Evolutionary conservation across 352 stramenopile genomes (phyloP).

Genomic region (Pythium aquatile): DNA sequence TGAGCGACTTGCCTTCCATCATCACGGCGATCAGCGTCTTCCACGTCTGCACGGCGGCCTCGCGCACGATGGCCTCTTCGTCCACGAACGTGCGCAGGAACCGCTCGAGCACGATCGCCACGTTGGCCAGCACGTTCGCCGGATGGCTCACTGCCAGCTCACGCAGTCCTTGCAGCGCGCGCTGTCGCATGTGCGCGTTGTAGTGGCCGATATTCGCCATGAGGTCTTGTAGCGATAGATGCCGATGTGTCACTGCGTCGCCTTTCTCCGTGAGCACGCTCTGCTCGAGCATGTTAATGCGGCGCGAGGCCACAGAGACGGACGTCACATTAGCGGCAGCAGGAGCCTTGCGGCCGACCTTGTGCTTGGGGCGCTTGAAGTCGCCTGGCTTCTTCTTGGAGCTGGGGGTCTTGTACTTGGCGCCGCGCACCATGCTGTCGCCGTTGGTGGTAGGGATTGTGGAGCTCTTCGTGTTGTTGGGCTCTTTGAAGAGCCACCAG

Average conservation of each 20-base stretch:
- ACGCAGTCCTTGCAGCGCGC: constrained; percentile 58
- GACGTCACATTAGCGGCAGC: constrained; percentile 77
- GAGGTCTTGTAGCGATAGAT: constrained; percentile 66
- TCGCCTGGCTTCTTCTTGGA: constrained; percentile 85
- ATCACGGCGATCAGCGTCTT: constrained; percentile 65
- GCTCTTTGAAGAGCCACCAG: constrained; percentile 15
- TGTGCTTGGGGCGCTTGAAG: constrained; percentile 88
- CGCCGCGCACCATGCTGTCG: constrained; percentile 39
- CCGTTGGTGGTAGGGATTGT: background rate
- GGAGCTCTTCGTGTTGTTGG: constrained; percentile 7
- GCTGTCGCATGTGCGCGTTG: constrained; percentile 77
- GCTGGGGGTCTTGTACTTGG: constrained; percentile 40
- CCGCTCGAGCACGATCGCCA: constrained; percentile 69
- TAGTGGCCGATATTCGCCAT: constrained; percentile 72
- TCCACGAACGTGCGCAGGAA: constrained; percentile 74
- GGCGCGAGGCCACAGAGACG: constrained; percentile 67
- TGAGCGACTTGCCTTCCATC: constrained; percentile 43
- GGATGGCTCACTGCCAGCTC: constrained; percentile 55
- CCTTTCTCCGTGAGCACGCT: constrained; percentile 72
- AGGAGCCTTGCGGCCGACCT: constrained; percentile 69
- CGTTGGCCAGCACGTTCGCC: constrained; percentile 68
- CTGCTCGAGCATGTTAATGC: constrained; percentile 84
- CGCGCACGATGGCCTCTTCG: constrained; percentile 75
- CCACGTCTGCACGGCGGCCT: constrained; percentile 66
- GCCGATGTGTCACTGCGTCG: constrained; percentile 62